phyloP scores from a whole-genome alignment of 495 filamentous ascomycete species.

The Clohesyomyces aquaticus region DNA sequence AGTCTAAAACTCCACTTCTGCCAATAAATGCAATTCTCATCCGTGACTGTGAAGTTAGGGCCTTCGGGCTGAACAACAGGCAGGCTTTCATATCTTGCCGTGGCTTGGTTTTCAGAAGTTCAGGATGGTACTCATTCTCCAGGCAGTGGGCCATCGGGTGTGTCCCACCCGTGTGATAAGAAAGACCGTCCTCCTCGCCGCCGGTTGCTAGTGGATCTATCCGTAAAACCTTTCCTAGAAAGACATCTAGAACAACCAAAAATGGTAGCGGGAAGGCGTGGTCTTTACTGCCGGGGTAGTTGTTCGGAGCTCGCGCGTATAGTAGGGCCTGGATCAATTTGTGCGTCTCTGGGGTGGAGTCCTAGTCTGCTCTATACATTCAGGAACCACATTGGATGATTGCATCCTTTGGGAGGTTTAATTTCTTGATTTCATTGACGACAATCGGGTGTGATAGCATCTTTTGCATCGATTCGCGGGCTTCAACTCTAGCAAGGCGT shows the following conservation, averaged over 20 bases:
- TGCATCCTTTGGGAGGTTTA: conserved; percentile 17
- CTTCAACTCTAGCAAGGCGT: conserved; percentile 8
- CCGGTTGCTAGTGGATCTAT: conserved; percentile 27
- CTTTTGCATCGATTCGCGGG: conserved; percentile 4
- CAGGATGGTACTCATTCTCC: conserved; percentile 5
- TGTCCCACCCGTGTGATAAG: conserved; percentile 16
- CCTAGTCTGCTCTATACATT: conserved; percentile 33
- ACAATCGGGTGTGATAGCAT: conserved; percentile 23
- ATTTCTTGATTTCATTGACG: conserved; percentile 23
- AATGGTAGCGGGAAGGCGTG: conserved; percentile 30
- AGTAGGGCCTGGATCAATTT: conserved; percentile 28
- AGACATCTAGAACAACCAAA: conserved; percentile 18
- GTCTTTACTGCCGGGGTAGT: conserved; percentile 28
- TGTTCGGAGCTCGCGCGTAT: conserved; percentile 19
- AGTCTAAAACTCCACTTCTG: conserved; percentile 46
- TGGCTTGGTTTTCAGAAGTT: not conserved
- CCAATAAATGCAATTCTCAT: conserved; percentile 32
- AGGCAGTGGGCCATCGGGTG: conserved; percentile 25
- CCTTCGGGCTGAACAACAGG: conserved; percentile 41
- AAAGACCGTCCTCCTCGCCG: conserved; percentile 27
- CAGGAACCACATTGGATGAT: conserved; percentile 26
- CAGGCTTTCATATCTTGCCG: conserved; percentile 30
- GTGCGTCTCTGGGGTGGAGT: conserved; percentile 21
- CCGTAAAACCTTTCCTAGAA: conserved; percentile 18
- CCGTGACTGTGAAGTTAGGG: conserved; percentile 35